These are phyloP conservation scores for Phylloporus rhodoxanthus DNA, from an alignment of 768 basidiomycete genomes.

Conservation along the genomic window DNA sequence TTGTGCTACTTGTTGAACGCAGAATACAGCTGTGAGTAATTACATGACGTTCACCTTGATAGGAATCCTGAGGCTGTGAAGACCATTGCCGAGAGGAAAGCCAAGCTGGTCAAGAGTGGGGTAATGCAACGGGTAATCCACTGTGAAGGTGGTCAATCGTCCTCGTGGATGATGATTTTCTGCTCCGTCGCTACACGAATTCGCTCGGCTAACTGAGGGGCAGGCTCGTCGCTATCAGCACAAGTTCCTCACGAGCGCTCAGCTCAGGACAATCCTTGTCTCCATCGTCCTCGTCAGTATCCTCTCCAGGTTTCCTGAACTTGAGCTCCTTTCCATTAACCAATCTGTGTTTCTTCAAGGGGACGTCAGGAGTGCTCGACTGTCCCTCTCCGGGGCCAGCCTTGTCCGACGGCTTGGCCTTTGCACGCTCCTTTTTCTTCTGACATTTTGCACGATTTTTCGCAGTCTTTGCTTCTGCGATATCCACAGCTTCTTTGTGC, in stretches of 20 bases:
- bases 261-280: conserved; percentile 21
- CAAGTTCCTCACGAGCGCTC: conserved; percentile 1
- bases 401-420: conserved; percentile 36
- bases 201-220: conserved; percentile 4
- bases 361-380: conserved; percentile 31
- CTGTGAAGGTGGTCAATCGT: conserved; percentile 39
- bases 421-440: conserved; percentile 80
- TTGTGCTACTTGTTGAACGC: too few species aligned
- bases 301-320: conserved; percentile 50
- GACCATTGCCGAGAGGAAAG: not conserved
- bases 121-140: not conserved
- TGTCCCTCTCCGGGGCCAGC: conserved; percentile 23
- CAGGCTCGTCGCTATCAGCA: conserved; percentile 1
- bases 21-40: not conserved
- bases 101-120: not conserved
- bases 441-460: conserved; percentile 92
- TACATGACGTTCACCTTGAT: not conserved
- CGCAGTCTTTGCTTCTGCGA: conserved; percentile 81
- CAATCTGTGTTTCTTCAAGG: conserved; percentile 74
- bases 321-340: conserved; percentile 71
- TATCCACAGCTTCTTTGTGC: conserved; percentile 62
- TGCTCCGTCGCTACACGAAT: conserved; percentile 29
- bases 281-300: conserved; percentile 34
- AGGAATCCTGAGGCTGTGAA: too few species aligned
- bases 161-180: conserved; percentile 47